Evolutionary conservation across 805 yeast species (phyloP), one percentile per base, ranked within the genome.

Genomic region (Candida endomychidarum): DNA sequence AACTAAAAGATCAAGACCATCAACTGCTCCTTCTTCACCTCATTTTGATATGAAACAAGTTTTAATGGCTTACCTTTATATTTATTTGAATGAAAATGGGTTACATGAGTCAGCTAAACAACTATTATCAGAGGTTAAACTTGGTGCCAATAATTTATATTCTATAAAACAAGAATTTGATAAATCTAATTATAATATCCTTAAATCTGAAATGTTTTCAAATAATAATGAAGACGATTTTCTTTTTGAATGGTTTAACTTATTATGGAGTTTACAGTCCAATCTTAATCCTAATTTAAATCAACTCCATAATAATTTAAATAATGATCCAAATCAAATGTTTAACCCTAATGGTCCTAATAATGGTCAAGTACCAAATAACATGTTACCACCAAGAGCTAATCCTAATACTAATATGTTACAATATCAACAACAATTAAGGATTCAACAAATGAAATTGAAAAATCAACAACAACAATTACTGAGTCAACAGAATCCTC

Each of bases 191-290:
- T 19, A 45, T 39, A 32, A 32, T 15, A 16, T 32, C 3, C 20
- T 32, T 8, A 41, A 69, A 67, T 70, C 70, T 25, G 65, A 67
- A 23, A 25, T 37, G 14, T 29, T 19, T 5, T 25, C 27, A 61
- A 58, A 66, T 22, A 60, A 70, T 1, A 33, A 34, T 16, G 63
- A 67, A 3, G 77, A 74, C 15, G 66, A 78, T 0, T 75, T 75
- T 44, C 53, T 78, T 10, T 53, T 72, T 34, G 81, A 78, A 46
- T 78, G 83, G 83, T 78, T 81, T 80, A 66, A 70, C 37, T 57
- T 71, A 8, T 49, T 78, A 10, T 72, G 78, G 74, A 61, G 74
- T 11, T 42, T 73, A n/a, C 77, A 75, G 46, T 61, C 71, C 8
- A 70, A 65, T 37, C 67, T 76, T 24, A 58, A 60, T 45, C 63